These are phyloP conservation scores for Candida pini DNA, from an alignment of 805 yeast species.

Conservation along the genomic window DNA sequence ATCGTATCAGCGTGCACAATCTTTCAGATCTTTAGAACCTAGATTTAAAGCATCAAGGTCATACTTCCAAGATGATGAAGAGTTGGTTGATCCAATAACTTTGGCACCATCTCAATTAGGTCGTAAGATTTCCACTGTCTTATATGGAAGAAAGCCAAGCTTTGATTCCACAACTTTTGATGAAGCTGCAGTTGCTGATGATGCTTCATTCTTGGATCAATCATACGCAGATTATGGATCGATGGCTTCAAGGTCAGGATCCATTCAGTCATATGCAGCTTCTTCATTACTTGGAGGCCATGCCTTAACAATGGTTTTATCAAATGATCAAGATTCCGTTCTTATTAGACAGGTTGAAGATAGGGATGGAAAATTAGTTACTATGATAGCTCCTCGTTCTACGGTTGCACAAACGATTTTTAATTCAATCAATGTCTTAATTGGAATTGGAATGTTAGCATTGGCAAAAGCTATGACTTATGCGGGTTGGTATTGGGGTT, in stretches of 20 bases:
- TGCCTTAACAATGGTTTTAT: conserved; percentile 13
- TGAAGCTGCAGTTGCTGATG: conserved; percentile 36
- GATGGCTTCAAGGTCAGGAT: conserved; percentile 17
- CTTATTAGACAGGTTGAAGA: conserved; percentile 53
- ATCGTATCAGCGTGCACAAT: conserved; percentile 74
- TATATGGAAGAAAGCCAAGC: conserved; percentile 15
- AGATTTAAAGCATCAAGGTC: conserved; percentile 58
- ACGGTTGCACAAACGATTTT: conserved; percentile 67
- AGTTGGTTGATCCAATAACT: conserved; percentile 61
- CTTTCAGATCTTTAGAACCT: conserved; percentile 50
- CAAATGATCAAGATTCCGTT: conserved; percentile 25
- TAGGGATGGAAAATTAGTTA: conserved; percentile 60
- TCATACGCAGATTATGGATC: conserved; percentile 21
- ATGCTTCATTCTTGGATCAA: conserved; percentile 34
- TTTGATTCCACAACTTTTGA: conserved; percentile 23
- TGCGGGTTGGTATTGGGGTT: conserved; percentile 65
- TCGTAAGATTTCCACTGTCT: conserved; percentile 55
- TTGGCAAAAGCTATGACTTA: conserved; percentile 59
- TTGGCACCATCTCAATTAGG: conserved; percentile 63
- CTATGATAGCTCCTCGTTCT: conserved; percentile 76
- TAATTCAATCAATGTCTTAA: conserved; percentile 59
- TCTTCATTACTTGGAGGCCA: conserved; percentile 11
- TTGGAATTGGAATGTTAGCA: conserved; percentile 65
- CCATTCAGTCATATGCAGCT: conserved; percentile 24
- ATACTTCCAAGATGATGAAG: conserved; percentile 59